These are phyloP conservation scores for Sarocladium oryzae DNA, from an alignment of 2,329 filamentous ascomycete species.

Conservation along the genomic window DNA sequence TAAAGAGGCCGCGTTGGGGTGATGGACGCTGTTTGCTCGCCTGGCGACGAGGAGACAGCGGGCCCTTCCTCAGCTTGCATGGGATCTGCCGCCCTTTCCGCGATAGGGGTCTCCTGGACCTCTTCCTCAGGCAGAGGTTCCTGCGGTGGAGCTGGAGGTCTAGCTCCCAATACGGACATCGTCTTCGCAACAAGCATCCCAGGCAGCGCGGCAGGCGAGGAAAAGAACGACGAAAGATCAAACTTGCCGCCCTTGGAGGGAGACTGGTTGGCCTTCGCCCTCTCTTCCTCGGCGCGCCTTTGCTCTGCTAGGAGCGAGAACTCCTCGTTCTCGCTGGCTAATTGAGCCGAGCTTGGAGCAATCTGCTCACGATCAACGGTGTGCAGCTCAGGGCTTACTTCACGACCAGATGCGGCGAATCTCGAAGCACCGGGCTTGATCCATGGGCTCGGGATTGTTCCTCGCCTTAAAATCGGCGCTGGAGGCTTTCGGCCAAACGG, in stretches of 20 bases:
- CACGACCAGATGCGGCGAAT: not conserved
- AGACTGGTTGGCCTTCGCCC: slow-evolving; percentile 14
- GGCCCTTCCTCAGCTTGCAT: not conserved
- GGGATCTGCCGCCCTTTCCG: not conserved
- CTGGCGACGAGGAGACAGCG: not conserved
- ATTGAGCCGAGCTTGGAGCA: not conserved
- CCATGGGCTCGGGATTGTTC: slow-evolving; percentile 32
- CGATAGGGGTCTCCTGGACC: not conserved
- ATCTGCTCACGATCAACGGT: not conserved
- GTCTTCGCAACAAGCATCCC: slow-evolving; percentile 26
- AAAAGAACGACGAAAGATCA: slow-evolving; percentile 51
- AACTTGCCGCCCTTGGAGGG: slow-evolving; percentile 28
- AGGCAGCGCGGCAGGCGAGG: slow-evolving; percentile 42
- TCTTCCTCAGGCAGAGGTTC: not conserved
- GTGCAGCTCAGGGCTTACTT: slow-evolving; percentile 5
- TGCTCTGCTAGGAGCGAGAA: slow-evolving; percentile 36
- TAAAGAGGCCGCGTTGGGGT: slow-evolving; percentile 35
- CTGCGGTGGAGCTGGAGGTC: slow-evolving; percentile 3
- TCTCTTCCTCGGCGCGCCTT: slow-evolving; percentile 15
- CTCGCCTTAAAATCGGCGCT: slow-evolving; percentile 16
- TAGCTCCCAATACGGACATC: slow-evolving; percentile 13
- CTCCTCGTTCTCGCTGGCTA: slow-evolving; percentile 28
- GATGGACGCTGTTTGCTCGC: slow-evolving; percentile 11
- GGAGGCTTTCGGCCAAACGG: slow-evolving; percentile 22
- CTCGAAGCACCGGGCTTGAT: not conserved